Evolutionary conservation across 768 basidiomycete species (phyloP).

Genomic region (Xerocomellus dryophilus): DNA sequence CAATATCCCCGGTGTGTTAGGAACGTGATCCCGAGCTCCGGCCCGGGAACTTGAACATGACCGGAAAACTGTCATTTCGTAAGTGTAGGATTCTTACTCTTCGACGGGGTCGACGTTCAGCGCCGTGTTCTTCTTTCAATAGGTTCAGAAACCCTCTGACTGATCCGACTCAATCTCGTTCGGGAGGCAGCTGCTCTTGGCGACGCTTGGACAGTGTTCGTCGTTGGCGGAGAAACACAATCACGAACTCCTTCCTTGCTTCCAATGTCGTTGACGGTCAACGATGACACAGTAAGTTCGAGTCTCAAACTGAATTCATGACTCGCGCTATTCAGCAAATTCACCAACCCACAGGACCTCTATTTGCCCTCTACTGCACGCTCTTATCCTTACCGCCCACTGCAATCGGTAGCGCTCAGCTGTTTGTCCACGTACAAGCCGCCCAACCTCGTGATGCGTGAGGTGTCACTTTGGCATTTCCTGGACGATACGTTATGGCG

Average conservation of each 20-base stretch:
- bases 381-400: slow-evolving; percentile 71
- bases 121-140: neutral
- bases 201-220: slow-evolving; percentile 63
- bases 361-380: slow-evolving; percentile 65
- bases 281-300: slow-evolving; percentile 28
- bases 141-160: slow-evolving; percentile 45
- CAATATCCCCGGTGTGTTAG: too few relatives aligned
- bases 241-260: slow-evolving; percentile 78
- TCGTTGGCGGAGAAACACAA: slow-evolving; percentile 83
- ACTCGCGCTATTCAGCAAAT: slow-evolving; percentile 85
- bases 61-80: slow-evolving; percentile 35
- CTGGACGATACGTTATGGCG: slow-evolving; percentile 84
- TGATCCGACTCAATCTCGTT: slow-evolving; percentile 75
- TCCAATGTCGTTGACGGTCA: slow-evolving; percentile 59
- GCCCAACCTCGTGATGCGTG: slow-evolving; percentile 47
- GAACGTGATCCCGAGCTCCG: slow-evolving; percentile 42
- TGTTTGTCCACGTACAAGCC: slow-evolving; percentile 84
- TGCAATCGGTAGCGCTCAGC: slow-evolving; percentile 72
- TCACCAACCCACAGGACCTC: slow-evolving; percentile 69
- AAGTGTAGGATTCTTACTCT: slow-evolving; percentile 2
- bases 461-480: slow-evolving; percentile 64
- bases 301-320: slow-evolving; percentile 67
- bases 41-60: slow-evolving; percentile 27
- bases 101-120: neutral
- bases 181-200: slow-evolving; percentile 77